Conservation (phyloP, 345 rosid species). For the Durio zibethinus region DNA sequence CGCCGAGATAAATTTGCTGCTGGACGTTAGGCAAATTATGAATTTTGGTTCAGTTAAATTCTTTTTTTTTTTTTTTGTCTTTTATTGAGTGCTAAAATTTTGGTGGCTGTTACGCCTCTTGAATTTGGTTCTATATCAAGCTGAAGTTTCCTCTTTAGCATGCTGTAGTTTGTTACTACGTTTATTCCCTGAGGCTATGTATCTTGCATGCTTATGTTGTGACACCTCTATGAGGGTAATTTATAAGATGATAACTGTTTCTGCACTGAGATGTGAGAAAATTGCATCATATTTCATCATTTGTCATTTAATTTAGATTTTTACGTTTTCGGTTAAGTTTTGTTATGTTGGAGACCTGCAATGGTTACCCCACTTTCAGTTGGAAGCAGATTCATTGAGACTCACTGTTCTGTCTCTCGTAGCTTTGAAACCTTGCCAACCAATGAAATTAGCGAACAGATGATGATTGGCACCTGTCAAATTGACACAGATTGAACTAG, state of each 20-base stretch:
- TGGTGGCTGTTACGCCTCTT: neutral
- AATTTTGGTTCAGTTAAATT: neutral
- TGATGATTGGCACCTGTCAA: too few relatives aligned
- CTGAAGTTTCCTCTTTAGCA: neutral
- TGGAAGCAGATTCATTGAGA: too few relatives aligned
- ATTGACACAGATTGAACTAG: too few relatives aligned
- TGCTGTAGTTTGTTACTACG: too few relatives aligned
- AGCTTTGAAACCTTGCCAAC: too few relatives aligned
- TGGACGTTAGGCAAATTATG: neutral
- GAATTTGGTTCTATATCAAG: neutral
- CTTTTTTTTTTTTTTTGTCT: neutral
- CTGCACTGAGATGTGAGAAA: neutral
- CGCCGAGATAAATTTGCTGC: conserved; percentile 8
- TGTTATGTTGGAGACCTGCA: neutral
- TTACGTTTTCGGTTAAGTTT: too few relatives aligned
- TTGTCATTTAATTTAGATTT: too few relatives aligned
- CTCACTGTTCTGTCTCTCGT: too few relatives aligned
- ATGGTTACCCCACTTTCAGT: too few relatives aligned
- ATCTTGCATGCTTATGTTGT: neutral
- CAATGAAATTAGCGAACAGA: too few relatives aligned
- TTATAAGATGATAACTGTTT: too few relatives aligned
- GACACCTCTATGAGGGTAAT: too few relatives aligned
- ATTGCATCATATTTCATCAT: neutral
- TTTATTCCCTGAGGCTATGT: neutral
- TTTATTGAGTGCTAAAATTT: neutral